phyloP scores from a whole-genome alignment of 768 basidiomycete genomes.

The Dioszegia crocea region DNA sequence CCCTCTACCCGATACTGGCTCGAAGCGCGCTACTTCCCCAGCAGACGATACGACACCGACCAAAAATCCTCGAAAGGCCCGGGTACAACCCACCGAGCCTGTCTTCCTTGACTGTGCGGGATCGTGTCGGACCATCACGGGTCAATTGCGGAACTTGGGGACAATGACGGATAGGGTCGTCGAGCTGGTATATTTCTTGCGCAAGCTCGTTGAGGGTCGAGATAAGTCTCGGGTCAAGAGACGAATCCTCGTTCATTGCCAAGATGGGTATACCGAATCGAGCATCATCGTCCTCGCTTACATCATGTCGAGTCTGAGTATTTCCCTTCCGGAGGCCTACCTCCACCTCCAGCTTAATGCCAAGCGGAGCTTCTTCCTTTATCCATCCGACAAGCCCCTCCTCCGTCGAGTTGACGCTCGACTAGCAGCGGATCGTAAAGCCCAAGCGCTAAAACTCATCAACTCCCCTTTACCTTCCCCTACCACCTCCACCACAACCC shows the following conservation, averaged over 20 bases:
- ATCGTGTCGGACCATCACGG: constrained; percentile 33
- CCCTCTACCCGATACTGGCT: constrained; percentile 8
- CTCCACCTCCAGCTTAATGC: constrained; percentile 68
- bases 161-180: constrained; percentile 37
- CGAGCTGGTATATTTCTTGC: constrained; percentile 39
- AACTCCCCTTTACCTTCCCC: constrained; percentile 3
- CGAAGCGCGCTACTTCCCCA: constrained; percentile 26
- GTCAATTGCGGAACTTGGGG: constrained; percentile 23
- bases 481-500: background rate
- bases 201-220: constrained; percentile 37
- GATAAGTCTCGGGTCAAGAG: constrained; percentile 18
- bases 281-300: constrained; percentile 80
- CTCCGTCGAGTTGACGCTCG: constrained; percentile 66
- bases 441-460: constrained; percentile 36
- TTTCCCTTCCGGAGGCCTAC: constrained; percentile 79
- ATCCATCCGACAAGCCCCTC: constrained; percentile 70
- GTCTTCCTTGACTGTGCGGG: constrained; percentile 33
- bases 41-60: constrained; percentile 6
- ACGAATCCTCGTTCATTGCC: constrained; percentile 42
- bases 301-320: constrained; percentile 61
- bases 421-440: constrained; percentile 44
- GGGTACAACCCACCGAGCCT: constrained; percentile 6
- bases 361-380: constrained; percentile 81
- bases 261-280: constrained; percentile 66
- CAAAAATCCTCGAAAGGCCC: constrained; percentile 8